phyloP scores from a whole-genome alignment of 805 yeast species.

The Hanseniaspora clermontiae region DNA sequence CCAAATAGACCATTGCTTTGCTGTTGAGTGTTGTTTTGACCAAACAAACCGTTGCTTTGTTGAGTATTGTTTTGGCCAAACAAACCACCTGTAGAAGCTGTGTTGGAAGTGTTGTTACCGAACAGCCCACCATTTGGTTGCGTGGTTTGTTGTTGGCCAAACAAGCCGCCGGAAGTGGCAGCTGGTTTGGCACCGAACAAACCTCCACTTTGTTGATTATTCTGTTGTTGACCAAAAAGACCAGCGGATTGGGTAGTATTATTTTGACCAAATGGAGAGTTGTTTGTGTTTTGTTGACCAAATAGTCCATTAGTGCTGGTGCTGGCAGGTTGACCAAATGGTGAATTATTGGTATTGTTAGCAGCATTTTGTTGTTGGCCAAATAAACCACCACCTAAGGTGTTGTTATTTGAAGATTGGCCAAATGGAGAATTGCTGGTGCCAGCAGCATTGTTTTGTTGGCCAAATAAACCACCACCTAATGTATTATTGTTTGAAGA shows the following conservation, averaged over 20 bases:
- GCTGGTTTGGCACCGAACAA: constrained; percentile 34
- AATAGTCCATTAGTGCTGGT: constrained; percentile 26
- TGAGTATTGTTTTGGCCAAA: constrained; percentile 21
- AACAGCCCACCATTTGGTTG: constrained; percentile 20
- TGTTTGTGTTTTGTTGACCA: constrained; percentile 28
- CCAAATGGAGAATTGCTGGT: constrained; percentile 25
- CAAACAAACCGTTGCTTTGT: constrained; percentile 17
- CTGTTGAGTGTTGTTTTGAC: constrained; percentile 18
- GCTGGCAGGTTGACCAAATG: constrained; percentile 25
- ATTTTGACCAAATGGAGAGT: constrained; percentile 22
- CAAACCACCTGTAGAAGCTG: constrained; percentile 18
- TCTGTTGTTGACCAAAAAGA: constrained; percentile 27
- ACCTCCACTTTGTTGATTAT: constrained; percentile 20
- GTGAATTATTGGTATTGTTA: constrained; percentile 19
- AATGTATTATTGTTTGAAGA: constrained; percentile 16
- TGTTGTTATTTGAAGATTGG: constrained; percentile 14
- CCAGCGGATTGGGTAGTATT: constrained; percentile 25
- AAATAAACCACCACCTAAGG: constrained; percentile 27
- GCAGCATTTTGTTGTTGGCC: constrained; percentile 20
- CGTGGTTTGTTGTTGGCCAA: constrained; percentile 29
- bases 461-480: constrained; percentile 26
- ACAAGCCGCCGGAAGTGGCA: constrained; percentile 29
- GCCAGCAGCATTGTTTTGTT: constrained; percentile 6
- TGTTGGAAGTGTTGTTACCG: constrained; percentile 12
- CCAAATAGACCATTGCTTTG: constrained; percentile 20